Percentiles rank a stretch among this genome's conserved stretches.
Evolutionary conservation across 2,329 filamentous ascomycete species (phyloP).

Genomic region (Fusarium pininemorale): DNA sequence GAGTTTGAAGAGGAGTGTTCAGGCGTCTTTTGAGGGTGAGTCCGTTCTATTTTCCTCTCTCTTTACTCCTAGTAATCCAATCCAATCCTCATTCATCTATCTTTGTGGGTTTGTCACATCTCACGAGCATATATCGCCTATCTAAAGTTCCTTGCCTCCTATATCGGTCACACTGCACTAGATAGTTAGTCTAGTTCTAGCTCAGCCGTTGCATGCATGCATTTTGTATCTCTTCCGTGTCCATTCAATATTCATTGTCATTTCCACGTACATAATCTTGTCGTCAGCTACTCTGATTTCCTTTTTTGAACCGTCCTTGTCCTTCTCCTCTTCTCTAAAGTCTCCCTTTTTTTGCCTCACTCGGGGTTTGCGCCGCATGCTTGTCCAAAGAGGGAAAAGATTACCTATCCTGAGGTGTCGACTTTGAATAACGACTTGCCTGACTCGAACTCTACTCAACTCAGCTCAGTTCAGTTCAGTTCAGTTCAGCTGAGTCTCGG

Average conservation of each 20-base stretch:
- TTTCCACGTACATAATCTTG: neutral
- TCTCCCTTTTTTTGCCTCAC: neutral
- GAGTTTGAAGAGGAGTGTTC: slow-evolving; percentile 65
- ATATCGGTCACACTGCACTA: neutral
- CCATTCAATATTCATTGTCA: neutral
- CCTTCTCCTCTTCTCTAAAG: neutral
- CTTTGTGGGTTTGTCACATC: neutral
- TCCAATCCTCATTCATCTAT: neutral
- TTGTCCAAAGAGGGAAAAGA: slow-evolving; percentile 19
- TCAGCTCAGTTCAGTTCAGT: neutral
- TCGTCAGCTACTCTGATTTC: neutral
- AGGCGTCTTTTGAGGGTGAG: slow-evolving; percentile 69
- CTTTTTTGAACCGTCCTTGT: neutral
- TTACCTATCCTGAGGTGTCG: slow-evolving; percentile 33
- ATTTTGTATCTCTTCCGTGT: neutral
- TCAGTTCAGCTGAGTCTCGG: neutral
- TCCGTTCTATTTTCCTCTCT: slow-evolving; percentile 7
- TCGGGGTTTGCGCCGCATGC: slow-evolving; percentile 2
- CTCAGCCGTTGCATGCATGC: neutral
- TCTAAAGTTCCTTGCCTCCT: slow-evolving; percentile 14
- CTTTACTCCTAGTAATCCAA: neutral
- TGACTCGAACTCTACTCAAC: slow-evolving; percentile 1
- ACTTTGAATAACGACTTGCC: slow-evolving; percentile 19
- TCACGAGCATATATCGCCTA: slow-evolving; percentile 15
- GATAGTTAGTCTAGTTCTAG: neutral